Evolutionary conservation across 805 yeast genomes (phyloP).

Genomic region (Suhomyces vadensis): DNA sequence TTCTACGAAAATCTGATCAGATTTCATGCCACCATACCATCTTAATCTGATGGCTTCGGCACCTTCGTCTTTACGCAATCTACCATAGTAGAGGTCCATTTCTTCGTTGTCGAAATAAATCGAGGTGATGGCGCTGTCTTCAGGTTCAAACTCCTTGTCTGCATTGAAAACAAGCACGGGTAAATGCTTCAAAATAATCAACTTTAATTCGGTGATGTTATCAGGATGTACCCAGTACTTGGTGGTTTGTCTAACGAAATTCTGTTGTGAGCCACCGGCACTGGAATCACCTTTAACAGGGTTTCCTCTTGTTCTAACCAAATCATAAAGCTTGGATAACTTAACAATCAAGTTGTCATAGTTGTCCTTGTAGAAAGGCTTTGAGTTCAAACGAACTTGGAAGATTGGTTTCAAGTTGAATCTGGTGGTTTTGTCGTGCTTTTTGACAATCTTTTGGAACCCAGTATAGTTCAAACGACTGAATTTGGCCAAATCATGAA

Average conservation of each 20-base stretch:
- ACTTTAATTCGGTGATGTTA: constrained; percentile 92
- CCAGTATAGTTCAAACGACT: constrained; percentile 94
- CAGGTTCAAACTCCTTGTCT: constrained; percentile 91
- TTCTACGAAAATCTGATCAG: constrained; percentile 91
- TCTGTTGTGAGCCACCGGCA: constrained; percentile 98
- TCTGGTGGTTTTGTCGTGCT: constrained; percentile 87
- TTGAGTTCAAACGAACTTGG: constrained; percentile 87
- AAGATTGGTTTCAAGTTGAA: constrained; percentile 82
- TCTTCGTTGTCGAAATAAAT: constrained; percentile 90
- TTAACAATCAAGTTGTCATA: constrained; percentile 87
- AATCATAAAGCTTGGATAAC: constrained; percentile 83
- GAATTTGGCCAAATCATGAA: constrained; percentile 93
- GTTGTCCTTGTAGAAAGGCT: constrained; percentile 94
- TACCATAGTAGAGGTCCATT: constrained; percentile 89
- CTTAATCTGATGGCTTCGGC: constrained; percentile 97
- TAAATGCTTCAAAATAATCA: constrained; percentile 87
- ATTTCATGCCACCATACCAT: constrained; percentile 98
- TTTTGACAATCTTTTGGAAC: constrained; percentile 92
- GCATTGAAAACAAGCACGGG: constrained; percentile 97
- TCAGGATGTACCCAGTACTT: constrained; percentile 99
- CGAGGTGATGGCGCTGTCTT: constrained; percentile 95
- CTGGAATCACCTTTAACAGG: constrained; percentile 93
- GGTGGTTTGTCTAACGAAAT: constrained; percentile 97
- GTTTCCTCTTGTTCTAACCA: constrained; percentile 93
- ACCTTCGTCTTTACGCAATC: constrained; percentile 95